Evolutionary conservation across 2,329 filamentous ascomycete genomes (phyloP).

Genomic region (Periconia sp.): DNA sequence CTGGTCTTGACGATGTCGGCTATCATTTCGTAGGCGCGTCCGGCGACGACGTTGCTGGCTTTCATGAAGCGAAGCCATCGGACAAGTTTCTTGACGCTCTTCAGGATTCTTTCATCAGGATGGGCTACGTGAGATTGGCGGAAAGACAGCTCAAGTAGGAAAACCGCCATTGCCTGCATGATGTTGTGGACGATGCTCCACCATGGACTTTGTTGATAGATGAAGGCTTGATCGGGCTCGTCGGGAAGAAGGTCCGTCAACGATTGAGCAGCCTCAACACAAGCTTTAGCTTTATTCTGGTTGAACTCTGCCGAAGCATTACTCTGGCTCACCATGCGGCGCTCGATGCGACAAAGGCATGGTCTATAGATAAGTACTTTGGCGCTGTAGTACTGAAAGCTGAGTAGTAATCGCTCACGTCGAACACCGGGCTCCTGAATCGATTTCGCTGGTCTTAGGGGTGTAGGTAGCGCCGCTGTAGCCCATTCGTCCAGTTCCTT

Average conservation of each 20-base stretch:
- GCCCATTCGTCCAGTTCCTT: slow-evolving; percentile 37
- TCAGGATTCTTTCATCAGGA: slow-evolving; percentile 26
- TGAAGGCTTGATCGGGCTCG: slow-evolving; percentile 19
- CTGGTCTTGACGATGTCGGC: slow-evolving; percentile 13
- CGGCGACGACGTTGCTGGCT: slow-evolving; percentile 29
- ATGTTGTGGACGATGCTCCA: slow-evolving; percentile 46
- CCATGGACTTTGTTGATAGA: slow-evolving; percentile 41
- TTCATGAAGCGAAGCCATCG: slow-evolving; percentile 40
- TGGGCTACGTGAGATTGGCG: slow-evolving; percentile 27
- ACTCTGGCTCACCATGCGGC: slow-evolving; percentile 38
- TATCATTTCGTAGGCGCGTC: slow-evolving; percentile 31
- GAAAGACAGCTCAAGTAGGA: slow-evolving; percentile 45
- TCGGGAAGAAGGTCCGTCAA: slow-evolving; percentile 41
- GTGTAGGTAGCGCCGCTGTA: slow-evolving; percentile 25
- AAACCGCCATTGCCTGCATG: slow-evolving; percentile 46
- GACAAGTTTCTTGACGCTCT: slow-evolving; percentile 33
- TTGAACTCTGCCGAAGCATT: slow-evolving; percentile 37
- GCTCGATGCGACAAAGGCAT: slow-evolving; percentile 45
- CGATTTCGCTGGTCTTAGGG: slow-evolving; percentile 3
- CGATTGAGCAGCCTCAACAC: slow-evolving; percentile 40
- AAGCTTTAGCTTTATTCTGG: slow-evolving; percentile 33
- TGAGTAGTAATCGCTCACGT: slow-evolving; percentile 24
- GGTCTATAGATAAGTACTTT: slow-evolving; percentile 47
- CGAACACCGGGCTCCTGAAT: neutral
- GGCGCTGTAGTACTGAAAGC: slow-evolving; percentile 39